Evolutionary conservation across 225 moss, liverwort and hornwort species (phyloP).

Genomic region (Physcomitrium patens): DNA sequence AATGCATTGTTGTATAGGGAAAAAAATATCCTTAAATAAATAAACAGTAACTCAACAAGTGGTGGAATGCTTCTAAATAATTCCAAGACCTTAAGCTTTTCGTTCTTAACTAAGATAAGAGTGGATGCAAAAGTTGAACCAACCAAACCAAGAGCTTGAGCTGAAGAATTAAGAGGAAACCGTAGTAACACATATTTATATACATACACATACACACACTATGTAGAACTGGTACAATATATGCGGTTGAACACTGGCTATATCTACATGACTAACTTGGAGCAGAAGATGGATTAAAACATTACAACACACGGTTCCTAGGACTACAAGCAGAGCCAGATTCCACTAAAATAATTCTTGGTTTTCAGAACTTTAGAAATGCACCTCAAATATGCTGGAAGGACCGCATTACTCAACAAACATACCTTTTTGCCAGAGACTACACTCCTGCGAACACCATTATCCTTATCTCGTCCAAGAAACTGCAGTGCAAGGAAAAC

Average conservation of each 20-base stretch:
- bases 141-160: neutral
- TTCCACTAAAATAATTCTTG: neutral
- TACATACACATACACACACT: too few species aligned
- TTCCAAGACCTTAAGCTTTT: neutral
- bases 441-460: conserved; percentile 78
- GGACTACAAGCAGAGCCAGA: neutral
- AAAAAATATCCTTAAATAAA: too few species aligned
- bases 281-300: too few species aligned
- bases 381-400: neutral
- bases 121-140: neutral
- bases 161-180: neutral
- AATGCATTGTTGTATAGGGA: neutral
- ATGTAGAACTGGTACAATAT: too few species aligned
- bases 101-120: neutral
- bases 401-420: neutral
- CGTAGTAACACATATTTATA: too few species aligned
- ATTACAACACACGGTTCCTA: too few species aligned
- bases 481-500: conserved; percentile 50
- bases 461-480: conserved; percentile 83
- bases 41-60: neutral
- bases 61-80: neutral
- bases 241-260: too few species aligned
- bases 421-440: conserved; percentile 99
- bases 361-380: neutral
- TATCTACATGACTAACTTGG: too few species aligned